Evolutionary conservation across 2,329 filamentous ascomycete species (phyloP).

Genomic region (Xylaria sp.): DNA sequence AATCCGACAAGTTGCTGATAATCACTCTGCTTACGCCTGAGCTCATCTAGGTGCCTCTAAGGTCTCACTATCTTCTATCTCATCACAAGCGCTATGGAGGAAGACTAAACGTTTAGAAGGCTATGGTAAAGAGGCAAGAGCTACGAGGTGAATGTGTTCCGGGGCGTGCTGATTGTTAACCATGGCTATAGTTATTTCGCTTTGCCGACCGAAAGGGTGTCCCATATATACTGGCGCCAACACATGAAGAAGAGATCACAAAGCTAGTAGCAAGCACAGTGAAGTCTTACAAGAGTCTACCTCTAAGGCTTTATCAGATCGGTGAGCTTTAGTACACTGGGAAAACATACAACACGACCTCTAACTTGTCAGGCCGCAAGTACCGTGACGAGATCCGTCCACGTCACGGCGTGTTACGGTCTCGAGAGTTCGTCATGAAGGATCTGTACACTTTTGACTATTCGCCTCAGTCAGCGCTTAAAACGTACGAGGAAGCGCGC

Average conservation of each 20-base stretch:
- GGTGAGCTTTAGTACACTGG: slow-evolving; percentile 61
- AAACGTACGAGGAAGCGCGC: slow-evolving; percentile 82
- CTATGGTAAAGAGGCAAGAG: slow-evolving; percentile 74
- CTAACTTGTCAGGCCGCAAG: slow-evolving; percentile 73
- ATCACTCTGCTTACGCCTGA: slow-evolving; percentile 31
- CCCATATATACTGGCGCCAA: slow-evolving; percentile 84
- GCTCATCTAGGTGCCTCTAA: slow-evolving; percentile 43
- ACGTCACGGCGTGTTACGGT: slow-evolving; percentile 85
- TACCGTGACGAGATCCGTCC: slow-evolving; percentile 94
- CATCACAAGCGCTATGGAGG: slow-evolving; percentile 85
- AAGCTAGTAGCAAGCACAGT: slow-evolving; percentile 77
- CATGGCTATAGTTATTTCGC: slow-evolving; percentile 73
- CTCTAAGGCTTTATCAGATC: slow-evolving; percentile 90
- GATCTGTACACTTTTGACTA: slow-evolving; percentile 96
- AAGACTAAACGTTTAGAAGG: slow-evolving; percentile 82
- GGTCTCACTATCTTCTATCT: slow-evolving; percentile 85
- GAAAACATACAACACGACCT: background rate
- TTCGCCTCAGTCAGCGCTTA: slow-evolving; percentile 72
- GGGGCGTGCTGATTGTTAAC: slow-evolving; percentile 35
- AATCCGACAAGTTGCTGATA: background rate
- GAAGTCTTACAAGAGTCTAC: slow-evolving; percentile 86
- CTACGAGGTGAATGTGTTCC: background rate
- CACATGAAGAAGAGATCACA: slow-evolving; percentile 97
- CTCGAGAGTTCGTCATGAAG: slow-evolving; percentile 96
- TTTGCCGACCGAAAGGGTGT: slow-evolving; percentile 82